These are phyloP conservation scores for Rhamnella rubrinervis DNA, from an alignment of 331 rosid genomes.

Conservation along the genomic window DNA sequence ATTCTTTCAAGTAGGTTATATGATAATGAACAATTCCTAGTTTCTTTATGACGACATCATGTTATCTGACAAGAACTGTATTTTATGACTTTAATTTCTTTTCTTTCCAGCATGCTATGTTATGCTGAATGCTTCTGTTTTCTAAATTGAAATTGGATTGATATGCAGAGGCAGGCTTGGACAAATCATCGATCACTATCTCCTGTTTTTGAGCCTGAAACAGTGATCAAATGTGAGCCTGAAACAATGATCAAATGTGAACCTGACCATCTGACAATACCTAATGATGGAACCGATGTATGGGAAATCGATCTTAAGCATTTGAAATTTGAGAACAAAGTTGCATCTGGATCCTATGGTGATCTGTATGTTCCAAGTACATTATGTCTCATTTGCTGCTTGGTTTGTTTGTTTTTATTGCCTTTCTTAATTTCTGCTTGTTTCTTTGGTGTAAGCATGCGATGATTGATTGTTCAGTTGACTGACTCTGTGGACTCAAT, in stretches of 20 bases:
- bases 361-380: constrained; percentile 70
- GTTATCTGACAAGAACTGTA: neutral
- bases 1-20: neutral
- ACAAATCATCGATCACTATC: constrained; percentile 45
- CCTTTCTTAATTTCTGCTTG: neutral
- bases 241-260: constrained; percentile 55
- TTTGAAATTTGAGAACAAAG: constrained; percentile 71
- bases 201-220: constrained; percentile 46
- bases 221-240: constrained; percentile 41
- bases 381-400: neutral
- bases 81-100: neutral
- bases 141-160: constrained; percentile 24
- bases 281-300: constrained; percentile 90
- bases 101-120: constrained; percentile 6
- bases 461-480: constrained; percentile 13
- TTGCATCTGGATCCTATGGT: constrained; percentile 94
- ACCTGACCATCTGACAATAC: constrained; percentile 62
- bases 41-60: neutral
- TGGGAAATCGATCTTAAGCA: constrained; percentile 92
- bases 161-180: constrained; percentile 59
- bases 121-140: constrained; percentile 22
- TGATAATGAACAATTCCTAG: neutral
- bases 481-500: constrained; percentile 29
- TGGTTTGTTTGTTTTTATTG: neutral
- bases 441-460: constrained; percentile 4